A percentile compares a stretch with the other conserved stretches of the same genome.
These are phyloP conservation scores for Volvox carteri DNA, from an alignment of 163 green algal species.

Conservation along the genomic window DNA sequence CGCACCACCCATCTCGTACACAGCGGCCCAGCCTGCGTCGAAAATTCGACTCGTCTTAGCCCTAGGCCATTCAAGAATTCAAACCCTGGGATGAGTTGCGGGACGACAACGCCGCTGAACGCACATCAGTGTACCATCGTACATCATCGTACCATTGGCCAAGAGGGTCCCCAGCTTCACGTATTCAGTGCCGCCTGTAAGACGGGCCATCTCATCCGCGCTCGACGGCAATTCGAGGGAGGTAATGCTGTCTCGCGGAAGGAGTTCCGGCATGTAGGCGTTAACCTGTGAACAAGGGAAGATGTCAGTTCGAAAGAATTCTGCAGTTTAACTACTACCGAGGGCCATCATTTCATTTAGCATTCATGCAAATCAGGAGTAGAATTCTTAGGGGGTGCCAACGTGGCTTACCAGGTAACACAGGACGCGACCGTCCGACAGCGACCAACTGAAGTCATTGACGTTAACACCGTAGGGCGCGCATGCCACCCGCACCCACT, in stretches of 20 bases:
- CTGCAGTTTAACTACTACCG: no score
- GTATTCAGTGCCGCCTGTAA: constrained; percentile 49
- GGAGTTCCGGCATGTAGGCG: constrained; percentile 41
- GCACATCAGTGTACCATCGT: no score
- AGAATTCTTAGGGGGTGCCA: no score
- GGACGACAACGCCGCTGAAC: no score
- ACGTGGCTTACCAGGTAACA: constrained; percentile 49
- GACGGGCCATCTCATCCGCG: constrained; percentile 30
- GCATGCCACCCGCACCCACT: constrained; percentile 46
- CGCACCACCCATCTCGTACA: constrained; percentile 53
- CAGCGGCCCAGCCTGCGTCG: constrained; percentile 35
- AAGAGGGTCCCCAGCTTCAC: constrained; percentile 45
- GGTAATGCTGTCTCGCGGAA: constrained; percentile 1
- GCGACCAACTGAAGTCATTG: constrained; percentile 46
- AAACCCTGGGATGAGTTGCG: no score
- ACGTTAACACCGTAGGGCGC: constrained; percentile 6
- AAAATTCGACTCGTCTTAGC: no score
- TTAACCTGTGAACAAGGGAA: constrained; percentile 45
- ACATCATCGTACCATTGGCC: constrained; percentile 31
- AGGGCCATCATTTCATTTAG: no score
- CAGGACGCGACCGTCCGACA: constrained; percentile 48
- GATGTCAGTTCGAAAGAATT: no score
- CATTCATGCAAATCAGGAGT: neutral
- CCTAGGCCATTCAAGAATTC: no score
- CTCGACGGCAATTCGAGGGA: neutral